Percentiles rank a stretch among this genome's conserved stretches.
Evolutionary conservation across 2,329 filamentous ascomycete species (phyloP).

Genomic region (Xylariaceae sp.): DNA sequence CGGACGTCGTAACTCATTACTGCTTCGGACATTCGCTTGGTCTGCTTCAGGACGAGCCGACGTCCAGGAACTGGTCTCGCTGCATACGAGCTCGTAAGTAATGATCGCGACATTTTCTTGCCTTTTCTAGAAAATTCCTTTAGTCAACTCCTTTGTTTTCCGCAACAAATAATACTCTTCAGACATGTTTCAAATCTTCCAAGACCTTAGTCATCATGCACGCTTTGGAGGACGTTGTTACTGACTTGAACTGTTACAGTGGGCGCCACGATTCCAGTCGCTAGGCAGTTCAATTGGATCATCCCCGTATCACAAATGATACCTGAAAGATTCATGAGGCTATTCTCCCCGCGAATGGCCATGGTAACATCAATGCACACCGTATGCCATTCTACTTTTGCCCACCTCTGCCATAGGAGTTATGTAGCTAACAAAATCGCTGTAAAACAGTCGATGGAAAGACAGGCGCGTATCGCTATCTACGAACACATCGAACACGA

Average conservation of each 20-base stretch:
- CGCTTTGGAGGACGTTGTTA: too few relatives aligned
- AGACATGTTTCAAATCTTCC: too few relatives aligned
- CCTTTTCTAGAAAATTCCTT: too few relatives aligned
- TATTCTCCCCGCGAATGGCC: conserved; percentile 4
- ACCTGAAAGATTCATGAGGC: conserved; percentile 5
- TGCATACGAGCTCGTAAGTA: conserved; percentile 1
- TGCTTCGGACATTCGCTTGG: conserved; percentile 8
- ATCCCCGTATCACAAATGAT: conserved; percentile 13
- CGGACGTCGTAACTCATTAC: conserved; percentile 13
- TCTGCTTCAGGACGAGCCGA: conserved; percentile 11
- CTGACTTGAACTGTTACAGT: neutral
- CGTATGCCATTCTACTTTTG: neutral
- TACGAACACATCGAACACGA: conserved; percentile 3
- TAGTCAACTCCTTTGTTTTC: too few relatives aligned
- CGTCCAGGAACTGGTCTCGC: conserved; percentile 4
- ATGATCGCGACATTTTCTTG: too few relatives aligned
- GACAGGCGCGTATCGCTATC: conserved; percentile 7
- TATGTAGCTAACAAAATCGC: neutral
- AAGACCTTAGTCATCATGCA: too few relatives aligned
- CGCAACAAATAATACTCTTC: too few relatives aligned
- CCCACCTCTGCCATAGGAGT: neutral
- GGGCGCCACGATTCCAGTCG: conserved; percentile 7
- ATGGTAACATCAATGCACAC: conserved; percentile 14
- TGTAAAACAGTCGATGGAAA: conserved; percentile 11
- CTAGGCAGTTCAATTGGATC: conserved; percentile 17